Base-by-base conservation (phyloP, 192 early-diverging fungal genomes). In the Thamnidium elegans region DNA sequence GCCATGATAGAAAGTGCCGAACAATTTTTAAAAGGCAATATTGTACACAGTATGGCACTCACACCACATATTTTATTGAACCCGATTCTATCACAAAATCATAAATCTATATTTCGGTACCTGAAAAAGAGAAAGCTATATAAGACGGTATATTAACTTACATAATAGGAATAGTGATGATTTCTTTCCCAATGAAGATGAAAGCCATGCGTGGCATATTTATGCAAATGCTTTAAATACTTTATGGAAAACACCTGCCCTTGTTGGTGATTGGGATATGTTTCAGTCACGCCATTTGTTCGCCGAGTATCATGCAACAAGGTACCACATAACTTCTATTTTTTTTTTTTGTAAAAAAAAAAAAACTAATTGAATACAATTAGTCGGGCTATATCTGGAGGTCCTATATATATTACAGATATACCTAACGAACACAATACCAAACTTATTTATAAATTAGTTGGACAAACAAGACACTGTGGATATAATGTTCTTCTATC, bases 261-360 rank as follows among this genome's bases (percentile, higher is more conserved):
- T 73, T 62, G 60, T 58, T 19, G 56, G 59, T 0, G 84, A 86
- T 55, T 86, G 83, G 83, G 84, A 85, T 45, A 86, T 86, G 83
- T 86, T 83, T 52, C 66, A 78, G 62, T 75, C 81, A n/a, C 59
- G 71, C 5, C 71, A 68, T 39, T 42, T 39, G 6, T 81, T 77
- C 31, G 77, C 81, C 30, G 70, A 63, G 14, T 73, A 70, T 32
- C 84, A 86, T 67, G 81, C 81, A 1, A 68, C 67, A 45, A 61
- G 59, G 59, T 61, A 61, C 17, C 5, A 26, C 10, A 32, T 13
- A 48, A 48, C 6, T 10, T 17, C 3, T 17, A 19, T 17, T 48
- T 13, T 48, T 58, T 32, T 20, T 10, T 36, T 42, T 17, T n/a
- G n/a, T 31, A n/a, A n/a, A n/a, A 32, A 32, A 7, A 5, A 32